Evolutionary conservation across 495 filamentous ascomycete genomes (phyloP).

Genomic region (Lasiosphaeria ovina): DNA sequence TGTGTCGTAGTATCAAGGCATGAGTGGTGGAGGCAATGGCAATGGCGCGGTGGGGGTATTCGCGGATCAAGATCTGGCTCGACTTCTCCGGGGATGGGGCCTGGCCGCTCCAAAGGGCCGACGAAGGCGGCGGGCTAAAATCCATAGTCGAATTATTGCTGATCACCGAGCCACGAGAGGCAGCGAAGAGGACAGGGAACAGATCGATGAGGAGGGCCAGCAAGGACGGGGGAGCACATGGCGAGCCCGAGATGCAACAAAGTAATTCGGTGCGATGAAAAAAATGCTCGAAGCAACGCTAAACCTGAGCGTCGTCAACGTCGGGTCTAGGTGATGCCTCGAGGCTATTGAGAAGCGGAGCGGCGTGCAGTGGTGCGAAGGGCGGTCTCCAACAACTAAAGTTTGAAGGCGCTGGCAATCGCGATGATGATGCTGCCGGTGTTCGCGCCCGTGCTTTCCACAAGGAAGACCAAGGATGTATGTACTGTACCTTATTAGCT

Average conservation of each 20-base stretch:
- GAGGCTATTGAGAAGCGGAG: not conserved
- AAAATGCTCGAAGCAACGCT: constrained; percentile 5
- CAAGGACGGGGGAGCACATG: constrained; percentile 8
- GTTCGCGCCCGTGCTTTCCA: constrained; percentile 1
- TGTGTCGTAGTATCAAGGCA: constrained; percentile 80
- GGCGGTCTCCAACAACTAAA: not conserved
- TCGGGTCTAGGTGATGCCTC: not conserved
- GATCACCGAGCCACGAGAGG: not conserved
- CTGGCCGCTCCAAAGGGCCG: constrained; percentile 33
- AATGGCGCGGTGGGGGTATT: constrained; percentile 81
- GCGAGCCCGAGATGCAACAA: constrained; percentile 4
- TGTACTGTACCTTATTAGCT: too few relatives aligned
- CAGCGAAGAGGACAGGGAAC: not conserved
- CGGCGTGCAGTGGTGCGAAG: too few relatives aligned
- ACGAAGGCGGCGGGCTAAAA: constrained; percentile 20
- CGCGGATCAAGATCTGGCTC: constrained; percentile 62
- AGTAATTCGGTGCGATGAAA: not conserved
- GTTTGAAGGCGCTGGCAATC: not conserved
- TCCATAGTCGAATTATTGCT: constrained; percentile 24
- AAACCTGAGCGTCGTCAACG: not conserved
- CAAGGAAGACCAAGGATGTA: too few relatives aligned
- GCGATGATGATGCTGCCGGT: not conserved
- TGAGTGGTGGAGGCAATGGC: constrained; percentile 75
- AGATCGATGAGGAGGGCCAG: constrained; percentile 8
- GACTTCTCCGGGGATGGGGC: constrained; percentile 44